Evolutionary conservation across 495 filamentous ascomycete species (phyloP), one percentile per base, ranked within the genome.

Genomic region (Xylaria acuta): DNA sequence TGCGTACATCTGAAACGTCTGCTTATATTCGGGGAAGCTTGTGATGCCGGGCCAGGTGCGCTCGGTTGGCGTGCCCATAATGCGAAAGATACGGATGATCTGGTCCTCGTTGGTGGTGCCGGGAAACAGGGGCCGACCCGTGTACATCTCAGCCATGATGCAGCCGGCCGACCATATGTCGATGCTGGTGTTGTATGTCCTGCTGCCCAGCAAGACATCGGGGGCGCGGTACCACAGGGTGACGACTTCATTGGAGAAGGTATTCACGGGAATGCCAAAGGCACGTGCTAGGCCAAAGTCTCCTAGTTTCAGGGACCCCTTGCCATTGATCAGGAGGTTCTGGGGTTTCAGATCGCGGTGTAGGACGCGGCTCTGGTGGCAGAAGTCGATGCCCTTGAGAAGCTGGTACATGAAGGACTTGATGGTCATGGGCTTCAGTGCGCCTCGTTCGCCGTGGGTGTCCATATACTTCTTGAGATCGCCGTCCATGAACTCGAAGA

Each of bases 381-480:
- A 98, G 79, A 98, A 98, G 45, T 94, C 95, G 78, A 97, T 97
- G 45, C 95, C 95, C 77, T 92, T 90, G 49, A 98, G 88, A 20
- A 98, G 89, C 81, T 98, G 95, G 83, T 94, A 92, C 94, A 97
- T 97, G 87, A 97, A 98, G 32, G 92, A 95, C 82, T 97, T 98
- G 86, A 98, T 97, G 49, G 92, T 94, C 49, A 86, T 82, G 40
- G 93, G 92, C 78, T 95, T 92, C 51, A 98, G 84, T 30, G 92
- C 91, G 38, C 95, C 94, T 67, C 93, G 88, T 56, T 95, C 91
- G 74, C 93, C 92, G 36, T 92, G 88, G 22, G 90, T 91, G 76
- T 99, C 96, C 96, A 99, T 99, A 83, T 97, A 98, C 80, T 95
- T 96, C 87, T 99, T 99, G n/a, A 99, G 85, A 77, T 99, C 96